A percentile compares a stretch with the other conserved stretches of the same genome.
Evolutionary conservation across 768 basidiomycete species (phyloP).

Genomic region (Tricholoma saponaceum): DNA sequence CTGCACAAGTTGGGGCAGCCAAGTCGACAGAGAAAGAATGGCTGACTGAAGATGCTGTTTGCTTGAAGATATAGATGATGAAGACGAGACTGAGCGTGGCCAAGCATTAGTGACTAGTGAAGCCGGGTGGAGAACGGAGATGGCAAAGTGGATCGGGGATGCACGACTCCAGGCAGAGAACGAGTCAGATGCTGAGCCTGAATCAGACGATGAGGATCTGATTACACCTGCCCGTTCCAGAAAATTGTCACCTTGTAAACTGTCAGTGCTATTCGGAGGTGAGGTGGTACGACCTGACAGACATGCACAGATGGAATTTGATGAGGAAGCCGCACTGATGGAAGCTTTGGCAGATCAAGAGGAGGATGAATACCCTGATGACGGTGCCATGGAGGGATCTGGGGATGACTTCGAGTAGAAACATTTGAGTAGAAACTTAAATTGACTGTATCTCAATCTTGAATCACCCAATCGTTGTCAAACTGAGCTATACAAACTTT

Average conservation of each 20-base stretch:
- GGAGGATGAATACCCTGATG: neutral
- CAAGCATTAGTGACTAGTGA: neutral
- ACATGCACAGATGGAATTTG: neutral
- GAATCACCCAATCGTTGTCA: no score
- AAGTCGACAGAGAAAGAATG: neutral
- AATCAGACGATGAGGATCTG: neutral
- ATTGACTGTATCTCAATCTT: no score
- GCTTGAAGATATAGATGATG: neutral
- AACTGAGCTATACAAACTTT: no score
- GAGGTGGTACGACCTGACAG: neutral
- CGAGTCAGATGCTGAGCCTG: neutral
- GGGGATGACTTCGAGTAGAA: no score
- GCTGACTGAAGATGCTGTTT: neutral
- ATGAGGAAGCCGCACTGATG: neutral
- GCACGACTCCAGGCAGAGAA: neutral
- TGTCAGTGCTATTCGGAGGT: neutral
- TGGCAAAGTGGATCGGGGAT: neutral
- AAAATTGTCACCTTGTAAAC: neutral
- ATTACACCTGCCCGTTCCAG: neutral
- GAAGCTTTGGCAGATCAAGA: neutral
- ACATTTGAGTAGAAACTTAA: no score
- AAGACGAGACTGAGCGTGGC: neutral
- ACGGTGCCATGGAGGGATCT: neutral
- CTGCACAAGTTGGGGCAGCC: neutral
- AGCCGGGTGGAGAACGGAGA: neutral